Base-by-base conservation (phyloP, 352 stramenopile species). In the Phytophthora cactorum region DNA sequence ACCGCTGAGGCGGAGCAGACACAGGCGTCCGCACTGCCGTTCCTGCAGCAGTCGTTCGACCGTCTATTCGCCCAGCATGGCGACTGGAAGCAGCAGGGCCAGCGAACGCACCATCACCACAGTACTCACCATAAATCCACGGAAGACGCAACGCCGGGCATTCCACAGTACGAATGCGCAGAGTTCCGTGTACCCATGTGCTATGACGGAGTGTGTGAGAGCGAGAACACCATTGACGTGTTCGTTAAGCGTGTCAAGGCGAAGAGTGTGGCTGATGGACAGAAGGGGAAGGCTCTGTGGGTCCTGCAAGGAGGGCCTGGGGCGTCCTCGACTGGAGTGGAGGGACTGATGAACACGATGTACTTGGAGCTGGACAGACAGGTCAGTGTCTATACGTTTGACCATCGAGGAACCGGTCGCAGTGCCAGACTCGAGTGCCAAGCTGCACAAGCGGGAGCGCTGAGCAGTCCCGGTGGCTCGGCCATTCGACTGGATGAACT, bases 111-210 rank as follows among this genome's bases (percentile, higher is more conserved):
- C 7, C 28, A 52, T 31, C 36, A 46, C 28, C 36, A 55, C 28
- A 46, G 9, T 27, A 41, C 7, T 6, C 32, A 50, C 4, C 62
- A 54, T 45, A 78, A 74, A 62, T 15, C 32, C 10, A 25, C 8
- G 5, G 45, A 59, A 8, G 27, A 63, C 0, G 29, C 44, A 7
- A 57, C 46, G 11, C 10, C 32, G 9, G 31, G 47, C 17, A 32
- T 47, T 10, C 61, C 72, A 10, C 53, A 66, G 15, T 89, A 85
- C 59, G 79, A 94, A 31, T 94, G 86, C 66, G 82, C 78, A 0
- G 72, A 88, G 41, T 67, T 94, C 17, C 68, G 77, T n/a, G 78
- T 91, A 60, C 84, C 86, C 44, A 70, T 94, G 50, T 94, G 86
- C 65, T 86, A 92, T 70, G 68, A 81, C 0, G 75, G 73, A n/a